Conservation (phyloP, 169 alveolate genomes). For the Plasmodium gallinaceum region DNA sequence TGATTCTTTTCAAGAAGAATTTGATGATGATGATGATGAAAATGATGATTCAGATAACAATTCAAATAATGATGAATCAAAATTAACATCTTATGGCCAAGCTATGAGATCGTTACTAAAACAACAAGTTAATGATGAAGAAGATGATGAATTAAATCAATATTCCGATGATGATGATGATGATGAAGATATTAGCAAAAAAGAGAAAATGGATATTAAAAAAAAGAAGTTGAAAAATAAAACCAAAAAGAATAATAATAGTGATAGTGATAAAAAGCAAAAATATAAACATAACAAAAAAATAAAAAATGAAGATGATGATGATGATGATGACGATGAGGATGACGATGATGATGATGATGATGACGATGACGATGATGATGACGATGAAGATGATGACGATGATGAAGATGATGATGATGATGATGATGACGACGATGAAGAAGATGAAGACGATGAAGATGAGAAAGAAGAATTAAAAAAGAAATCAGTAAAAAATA, state of each 20-base stretch:
- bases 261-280: constrained; percentile 23
- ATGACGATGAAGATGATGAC: constrained; percentile 32
- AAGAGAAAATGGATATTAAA: not conserved
- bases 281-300: constrained; percentile 42
- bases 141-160: constrained; percentile 73
- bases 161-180: constrained; percentile 72
- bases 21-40: constrained; percentile 72
- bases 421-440: constrained; percentile 74
- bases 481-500: constrained; percentile 42
- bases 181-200: constrained; percentile 18
- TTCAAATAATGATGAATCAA: constrained; percentile 51
- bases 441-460: constrained; percentile 68
- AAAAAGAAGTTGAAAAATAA: constrained; percentile 40
- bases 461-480: constrained; percentile 32
- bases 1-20: constrained; percentile 40
- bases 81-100: constrained; percentile 70
- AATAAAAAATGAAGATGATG: constrained; percentile 29
- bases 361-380: constrained; percentile 35
- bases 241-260: constrained; percentile 3
- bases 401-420: constrained; percentile 57
- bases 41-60: constrained; percentile 71
- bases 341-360: constrained; percentile 27
- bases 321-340: constrained; percentile 1
- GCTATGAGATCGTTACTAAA: constrained; percentile 57
- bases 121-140: constrained; percentile 77